Evolutionary conservation across 768 basidiomycete species (phyloP), one percentile per base, ranked within the genome.

Genomic region (Mycena albidolilacea): DNA sequence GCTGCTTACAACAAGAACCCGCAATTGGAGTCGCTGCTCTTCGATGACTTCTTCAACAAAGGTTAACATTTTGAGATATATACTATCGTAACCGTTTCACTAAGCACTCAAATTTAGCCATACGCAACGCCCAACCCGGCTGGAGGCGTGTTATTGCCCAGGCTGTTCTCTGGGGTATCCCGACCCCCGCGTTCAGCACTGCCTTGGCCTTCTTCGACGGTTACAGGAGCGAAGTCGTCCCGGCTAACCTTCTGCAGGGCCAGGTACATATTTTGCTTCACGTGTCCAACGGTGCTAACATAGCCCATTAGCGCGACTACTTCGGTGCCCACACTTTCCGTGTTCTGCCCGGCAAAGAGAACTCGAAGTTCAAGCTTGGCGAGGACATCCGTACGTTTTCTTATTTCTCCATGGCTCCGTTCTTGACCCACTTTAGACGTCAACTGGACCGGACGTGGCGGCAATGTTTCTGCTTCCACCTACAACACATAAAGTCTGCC

Each of bases 301-400:
- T 9, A 71, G 1, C 38, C 8, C n/a, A n/a, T 37, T 69, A 94
- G 92, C 96, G 97, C 82, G 97, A 99, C 81, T 99, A 97, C 90
- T 99, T 99, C 82, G 97, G 98, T 84, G 95, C 97, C 55, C 97
- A 98, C 88, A 98, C 97, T 67, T 99, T 98, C 95, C 90, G 92
- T 66, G 96, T 98, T 70, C 87, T 96, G 46, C 93, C 96, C 67
- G 96, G 97, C 66, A 94, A 94, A 85, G 97, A 96, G 85, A 97
- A 95, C 83, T 88, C 87, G 62, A 91, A 85, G 80, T 92, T 97
- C 85, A 90, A 91, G 85, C 79, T 89, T 70, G 93, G 90, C 81
- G 85, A 95, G 84, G 95, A 97, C 81, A 96, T 98, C 82, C 95
- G 95, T 96, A 82, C 79, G 95, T 90, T 23, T 52, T 41, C 44